Evolutionary conservation across 2,329 filamentous ascomycete species (phyloP), one percentile per base, ranked within the genome.

Genomic region (Colletotrichum spaethianum): DNA sequence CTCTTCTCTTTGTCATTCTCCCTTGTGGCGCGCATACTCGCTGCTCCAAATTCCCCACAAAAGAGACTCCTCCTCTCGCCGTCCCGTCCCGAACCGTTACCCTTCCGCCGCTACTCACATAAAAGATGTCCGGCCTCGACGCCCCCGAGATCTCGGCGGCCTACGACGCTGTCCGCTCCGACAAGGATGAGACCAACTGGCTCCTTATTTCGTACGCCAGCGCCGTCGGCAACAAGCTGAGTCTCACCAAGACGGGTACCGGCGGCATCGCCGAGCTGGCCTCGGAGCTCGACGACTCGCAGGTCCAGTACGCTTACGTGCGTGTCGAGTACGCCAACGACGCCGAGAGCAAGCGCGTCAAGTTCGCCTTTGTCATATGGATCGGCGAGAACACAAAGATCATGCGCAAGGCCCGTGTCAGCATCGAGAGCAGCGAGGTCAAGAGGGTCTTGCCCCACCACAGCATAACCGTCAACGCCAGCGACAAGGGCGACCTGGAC

Each of bases 321-420:
- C 88, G 90, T 38, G 84, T 92, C 79, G 90, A 93, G 83, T 90
- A 93, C 80, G 91, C 91, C 79, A 93, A 93, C 83, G 91, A 93
- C 80, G 89, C 89, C 75, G 92, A 93, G 84, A 90, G 86, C 82
- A 91, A 84, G 78, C 85, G 92, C 46, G 88, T 92, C 78, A 93
- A 93, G 83, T 93, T 93, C 78, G 87, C 85, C 60, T 85, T 93
- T 60, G 82, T 93, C 40, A 86, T 92, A 75, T 93, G 91, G 91
- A 92, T 92, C 80, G 91, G 91, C 79, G 85, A 88, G 80, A 79
- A 82, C 72, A 91, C 90, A 1, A 90, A 89, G 81, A 87, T 93
- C 70, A 93, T 93, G 91, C 87, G 91, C 75, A 92, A 92, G 81
- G 91, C 91, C 12, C 87, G 91, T 75, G 91, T 92, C 74, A 90